phyloP scores from a whole-genome alignment of 2,329 filamentous ascomycete species.

The Cryphonectria nitschkei region DNA sequence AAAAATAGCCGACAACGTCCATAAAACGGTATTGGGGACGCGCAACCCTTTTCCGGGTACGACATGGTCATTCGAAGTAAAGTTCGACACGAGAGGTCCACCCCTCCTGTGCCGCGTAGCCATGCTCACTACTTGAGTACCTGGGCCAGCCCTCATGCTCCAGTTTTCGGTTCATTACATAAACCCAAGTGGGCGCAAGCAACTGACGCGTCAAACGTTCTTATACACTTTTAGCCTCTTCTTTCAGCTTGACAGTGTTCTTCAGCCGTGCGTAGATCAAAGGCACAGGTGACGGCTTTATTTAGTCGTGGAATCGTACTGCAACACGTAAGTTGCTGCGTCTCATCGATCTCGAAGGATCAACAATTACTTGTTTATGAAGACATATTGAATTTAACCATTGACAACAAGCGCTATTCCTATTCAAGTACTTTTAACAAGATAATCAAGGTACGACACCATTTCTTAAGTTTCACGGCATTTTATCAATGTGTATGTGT shows the following conservation, averaged over 20 bases:
- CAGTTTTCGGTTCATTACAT: not conserved
- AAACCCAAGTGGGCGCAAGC: not conserved
- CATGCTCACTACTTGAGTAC: not conserved
- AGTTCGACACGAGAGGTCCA: not conserved
- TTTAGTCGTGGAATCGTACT: not conserved
- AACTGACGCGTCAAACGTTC: not conserved
- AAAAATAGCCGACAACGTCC: not conserved
- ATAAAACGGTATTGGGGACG: not conserved
- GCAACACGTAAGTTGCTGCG: too few species aligned
- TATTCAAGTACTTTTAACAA: too few species aligned
- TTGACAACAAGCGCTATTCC: too few species aligned
- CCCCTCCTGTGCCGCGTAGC: not conserved
- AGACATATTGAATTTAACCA: too few species aligned
- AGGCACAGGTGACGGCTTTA: not conserved
- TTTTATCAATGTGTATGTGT: not conserved
- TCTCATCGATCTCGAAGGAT: too few species aligned
- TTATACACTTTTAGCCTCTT: not conserved
- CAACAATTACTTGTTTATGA: too few species aligned
- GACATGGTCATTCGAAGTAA: not conserved
- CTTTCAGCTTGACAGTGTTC: not conserved
- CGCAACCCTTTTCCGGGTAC: not conserved
- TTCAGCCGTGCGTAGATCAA: not conserved
- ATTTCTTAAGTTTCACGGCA: not conserved
- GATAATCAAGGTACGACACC: not conserved
- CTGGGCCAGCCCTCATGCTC: not conserved